A percentile compares a stretch with the other conserved stretches of the same genome.
Conservation (phyloP, 345 rosid species). For the Firmiana major region DNA sequence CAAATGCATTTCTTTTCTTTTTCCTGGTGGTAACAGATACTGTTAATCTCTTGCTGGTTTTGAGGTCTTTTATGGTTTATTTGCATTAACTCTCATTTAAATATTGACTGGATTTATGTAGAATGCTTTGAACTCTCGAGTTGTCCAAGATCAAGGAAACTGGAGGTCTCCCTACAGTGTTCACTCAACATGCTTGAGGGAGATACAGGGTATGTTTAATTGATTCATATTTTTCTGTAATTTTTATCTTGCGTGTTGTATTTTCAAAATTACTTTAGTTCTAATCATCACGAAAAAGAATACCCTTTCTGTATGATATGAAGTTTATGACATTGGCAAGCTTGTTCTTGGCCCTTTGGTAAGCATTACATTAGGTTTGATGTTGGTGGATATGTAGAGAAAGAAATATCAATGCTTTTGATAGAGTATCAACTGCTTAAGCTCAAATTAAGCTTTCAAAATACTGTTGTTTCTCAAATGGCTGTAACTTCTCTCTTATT, state of each 20-base stretch:
- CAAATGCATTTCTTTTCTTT: constrained; percentile 70
- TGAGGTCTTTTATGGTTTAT: background rate
- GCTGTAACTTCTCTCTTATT: background rate
- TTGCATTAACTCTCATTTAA: background rate
- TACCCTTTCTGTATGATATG: background rate
- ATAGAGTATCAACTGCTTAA: background rate
- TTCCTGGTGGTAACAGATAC: constrained; percentile 52
- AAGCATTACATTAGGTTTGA: background rate
- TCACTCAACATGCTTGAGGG: constrained; percentile 91
- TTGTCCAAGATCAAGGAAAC: constrained; percentile 40
- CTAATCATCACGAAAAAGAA: background rate
- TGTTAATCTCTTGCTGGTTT: constrained; percentile 2
- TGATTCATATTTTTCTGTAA: constrained; percentile 1
- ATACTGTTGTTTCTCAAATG: background rate
- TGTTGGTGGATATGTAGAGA: background rate
- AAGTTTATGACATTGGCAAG: background rate
- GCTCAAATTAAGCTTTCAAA: background rate
- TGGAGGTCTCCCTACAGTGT: constrained; percentile 59
- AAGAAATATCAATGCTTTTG: background rate
- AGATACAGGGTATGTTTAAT: constrained; percentile 65
- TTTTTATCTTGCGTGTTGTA: background rate
- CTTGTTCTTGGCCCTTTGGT: background rate
- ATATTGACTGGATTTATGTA: constrained; percentile 21
- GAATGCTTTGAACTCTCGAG: constrained; percentile 41
- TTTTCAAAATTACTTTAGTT: background rate